Evolutionary conservation across 495 filamentous ascomycete species (phyloP), one percentile per base, ranked within the genome.

Genomic region (Lasiosphaeria ovina): DNA sequence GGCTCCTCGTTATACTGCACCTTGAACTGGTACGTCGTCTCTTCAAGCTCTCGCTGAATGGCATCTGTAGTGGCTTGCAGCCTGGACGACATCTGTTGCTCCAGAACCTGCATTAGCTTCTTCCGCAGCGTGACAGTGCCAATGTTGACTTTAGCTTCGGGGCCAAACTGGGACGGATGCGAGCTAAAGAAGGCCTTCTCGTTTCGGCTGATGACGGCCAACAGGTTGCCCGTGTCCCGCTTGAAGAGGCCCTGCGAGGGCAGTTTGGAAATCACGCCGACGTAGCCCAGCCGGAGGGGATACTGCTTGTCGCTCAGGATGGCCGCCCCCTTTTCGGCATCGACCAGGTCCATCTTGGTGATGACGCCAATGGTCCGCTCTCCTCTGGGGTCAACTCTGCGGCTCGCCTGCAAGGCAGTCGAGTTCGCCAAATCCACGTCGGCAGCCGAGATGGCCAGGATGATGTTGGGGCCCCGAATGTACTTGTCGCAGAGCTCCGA

Each of bases 1-100:
- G 93, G 90, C 32, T 94, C 85, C 69, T 99, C 95, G 69, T 98
- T 99, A 76, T 99, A 99, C 72, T 99, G 95, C 17, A 99, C 95
- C 71, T 98, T 99, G 83, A 97, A 98, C 67, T 99, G 94, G 67
- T 99, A 99, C 0, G 91, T 93, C 5, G 94, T 92, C 73, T 99
- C 95, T 70, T 97, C 93, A 0, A 99, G 84, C 72, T 99, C 94
- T 66, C 96, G 91, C 60, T 87, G 89, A 62, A 99, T 97, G 17
- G 91, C 90, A 68, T 96, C 92, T 60, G 87, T 87, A 10, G 95
- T 98, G 57, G 86, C 82, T 59, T 91, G 86, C 51, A 99, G 81
- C 66, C 89, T 96, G 14, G 89, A 86, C 42, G 92, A 91, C 94
- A 99, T 97, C 1, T 92, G 97, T 64, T 96, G 90, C 70, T 99